Base-by-base conservation (phyloP, 2,329 filamentous ascomycete species). In the Pyrenochaeta sp. region DNA sequence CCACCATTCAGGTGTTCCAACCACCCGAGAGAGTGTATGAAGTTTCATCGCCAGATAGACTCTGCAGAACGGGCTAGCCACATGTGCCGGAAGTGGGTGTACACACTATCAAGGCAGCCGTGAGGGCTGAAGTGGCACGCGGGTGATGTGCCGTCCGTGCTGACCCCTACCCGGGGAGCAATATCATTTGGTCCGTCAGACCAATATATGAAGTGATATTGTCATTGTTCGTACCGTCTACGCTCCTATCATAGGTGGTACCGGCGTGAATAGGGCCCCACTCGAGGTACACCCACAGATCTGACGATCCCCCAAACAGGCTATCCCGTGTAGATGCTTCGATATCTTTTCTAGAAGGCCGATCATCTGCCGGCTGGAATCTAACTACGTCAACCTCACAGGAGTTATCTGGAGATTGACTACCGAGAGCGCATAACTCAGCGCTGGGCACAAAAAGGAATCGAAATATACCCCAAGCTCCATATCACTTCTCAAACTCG, bases 71-170 rank as follows among this genome's bases (percentile, higher is more conserved):
- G 32, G 41, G 56, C 61, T 54, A 63, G 55, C 52, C 58, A 48
- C 23, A 64, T 58, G 46, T 63, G 61, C 59, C 67, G 59, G 56
- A 27, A 40, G 51, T 56, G 50, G 30, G 50, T 55, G 39, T 43
- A 52, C 50, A 47, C 45, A 45, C 30, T 41, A 45, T 43, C 49
- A 58, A 56, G 57, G 51, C 48, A 55, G 45, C 51, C 54, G 49
- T 61, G 46, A 49, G 50, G 40, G 54, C 39, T 60, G 45, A 18
- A 52, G 51, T 60, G 60, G 60, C 59, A 63, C 60, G 58, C 59
- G 57, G 53, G 41, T 56, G 65, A 58, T 27, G 48, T 63, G 58
- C 61, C 64, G 67, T 63, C 64, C 52, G 60, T 67, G 59, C 57
- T 61, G 47, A 33, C 44, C 54, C 41, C 60, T 56, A 46, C 40